Evolutionary conservation across 257 asterid species (phyloP).

Genomic region (Verbascum thapsus): DNA sequence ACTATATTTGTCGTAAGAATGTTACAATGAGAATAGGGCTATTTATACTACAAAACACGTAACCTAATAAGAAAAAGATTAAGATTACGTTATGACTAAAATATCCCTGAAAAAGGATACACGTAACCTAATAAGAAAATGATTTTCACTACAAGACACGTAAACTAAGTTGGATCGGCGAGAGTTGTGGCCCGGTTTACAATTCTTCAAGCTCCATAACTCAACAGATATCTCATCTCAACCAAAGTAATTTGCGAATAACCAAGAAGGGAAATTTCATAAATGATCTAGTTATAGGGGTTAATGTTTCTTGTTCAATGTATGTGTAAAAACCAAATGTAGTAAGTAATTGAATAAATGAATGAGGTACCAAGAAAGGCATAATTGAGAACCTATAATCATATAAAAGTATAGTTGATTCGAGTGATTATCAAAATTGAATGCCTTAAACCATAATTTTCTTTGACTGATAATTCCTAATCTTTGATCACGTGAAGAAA

Average conservation of each 20-base stretch:
- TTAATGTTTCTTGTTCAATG: slow-evolving; percentile 6
- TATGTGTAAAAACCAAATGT: slow-evolving; percentile 16
- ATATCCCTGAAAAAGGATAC: no score
- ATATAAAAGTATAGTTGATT: neutral
- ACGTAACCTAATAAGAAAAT: no score
- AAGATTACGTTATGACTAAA: no score
- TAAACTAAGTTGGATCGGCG: no score
- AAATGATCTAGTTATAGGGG: neutral
- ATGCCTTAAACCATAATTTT: slow-evolving; percentile 12
- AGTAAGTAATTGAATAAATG: slow-evolving; percentile 3
- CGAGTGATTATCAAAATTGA: no score
- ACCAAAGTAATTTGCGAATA: slow-evolving; percentile 19
- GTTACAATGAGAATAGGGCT: no score
- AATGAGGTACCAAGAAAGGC: slow-evolving; percentile 4
- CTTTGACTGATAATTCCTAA: neutral
- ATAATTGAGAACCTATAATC: slow-evolving; percentile 6
- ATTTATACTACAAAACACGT: no score
- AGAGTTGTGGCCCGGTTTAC: no score
- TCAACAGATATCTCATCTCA: neutral
- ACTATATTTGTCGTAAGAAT: no score
- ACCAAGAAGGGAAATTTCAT: neutral
- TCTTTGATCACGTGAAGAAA: slow-evolving; percentile 38
- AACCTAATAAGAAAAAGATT: no score
- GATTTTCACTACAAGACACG: no score
- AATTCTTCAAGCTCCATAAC: no score